Evolutionary conservation across 1,139 yeast genomes (phyloP), one percentile per base, ranked within the genome.

Genomic region (Ashbya aceris): DNA sequence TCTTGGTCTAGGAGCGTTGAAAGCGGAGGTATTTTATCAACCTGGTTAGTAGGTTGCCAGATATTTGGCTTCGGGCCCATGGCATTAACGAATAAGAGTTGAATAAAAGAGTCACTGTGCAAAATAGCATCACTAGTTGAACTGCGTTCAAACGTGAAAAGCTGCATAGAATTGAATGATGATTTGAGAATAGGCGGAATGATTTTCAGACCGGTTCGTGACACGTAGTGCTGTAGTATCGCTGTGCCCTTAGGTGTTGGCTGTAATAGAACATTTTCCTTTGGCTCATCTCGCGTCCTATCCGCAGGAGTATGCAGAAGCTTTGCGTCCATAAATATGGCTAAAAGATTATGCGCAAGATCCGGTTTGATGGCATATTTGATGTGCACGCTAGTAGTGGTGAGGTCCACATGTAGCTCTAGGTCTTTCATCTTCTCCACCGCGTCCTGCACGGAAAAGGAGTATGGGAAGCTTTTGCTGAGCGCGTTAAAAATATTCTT

Each of bases 171-270:
- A 60, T 86, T 86, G 53, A 78, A 72, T 20, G 59, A 58, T 0
- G 85, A 73, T 2, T 61, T 53, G 8, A 86, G 54, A 9, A 85
- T 70, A 1, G 60, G 52, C 0, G 81, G 81, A 0, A 59, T 49
- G 10, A 61, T 58, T 36, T 64, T 67, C 44, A 81, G 61, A 0
- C 91, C 94, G 41, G 73, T 64, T 35, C 67, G 71, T 40, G 67
- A 66, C 48, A 82, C 78, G 56, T 79, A 86, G 9, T 71, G 67
- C 40, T 74, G 76, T 2, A 89, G 62, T 0, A 86, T 58, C 0
- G 87, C 79, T 4, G 86, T 76, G 1, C 97, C 98, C 56, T 91
- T 91, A 0, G 97, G 91, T 0, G 97, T 86, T 4, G 96, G 95
- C 54, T 89, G 97, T 30, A 87, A 57, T 3, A 66, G 44, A 0